phyloP scores from a whole-genome alignment of 2,329 filamentous ascomycete genomes.

The Cladosporium sp. region DNA sequence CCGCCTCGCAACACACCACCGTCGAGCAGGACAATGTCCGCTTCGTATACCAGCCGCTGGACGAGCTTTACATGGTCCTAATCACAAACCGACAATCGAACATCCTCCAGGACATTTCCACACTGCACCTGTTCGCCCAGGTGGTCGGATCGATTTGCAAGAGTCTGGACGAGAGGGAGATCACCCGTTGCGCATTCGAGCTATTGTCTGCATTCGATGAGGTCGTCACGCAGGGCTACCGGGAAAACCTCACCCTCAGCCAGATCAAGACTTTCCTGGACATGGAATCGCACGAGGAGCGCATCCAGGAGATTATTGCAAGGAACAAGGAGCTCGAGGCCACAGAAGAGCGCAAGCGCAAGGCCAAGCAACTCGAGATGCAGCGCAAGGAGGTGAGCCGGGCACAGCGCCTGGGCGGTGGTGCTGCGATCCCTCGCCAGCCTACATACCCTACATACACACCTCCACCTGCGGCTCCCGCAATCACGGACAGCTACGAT shows the following conservation, averaged over 20 bases:
- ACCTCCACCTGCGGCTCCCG: constrained; percentile 78
- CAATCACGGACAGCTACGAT: constrained; percentile 81
- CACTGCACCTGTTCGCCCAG: constrained; percentile 94
- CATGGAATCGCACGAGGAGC: constrained; percentile 98
- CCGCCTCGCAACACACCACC: constrained; percentile 94
- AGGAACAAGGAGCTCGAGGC: constrained; percentile 99
- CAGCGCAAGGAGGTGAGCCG: constrained; percentile 95
- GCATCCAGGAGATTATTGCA: constrained; percentile 95
- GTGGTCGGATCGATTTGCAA: constrained; percentile 97
- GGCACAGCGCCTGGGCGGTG: constrained; percentile 57
- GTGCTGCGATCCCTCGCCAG: constrained; percentile 65
- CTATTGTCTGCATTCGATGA: constrained; percentile 96
- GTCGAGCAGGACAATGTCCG: constrained; percentile 99
- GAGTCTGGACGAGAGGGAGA: constrained; percentile 92
- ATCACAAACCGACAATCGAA: constrained; percentile 99
- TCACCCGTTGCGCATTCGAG: constrained; percentile 91
- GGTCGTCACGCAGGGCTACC: constrained; percentile 90
- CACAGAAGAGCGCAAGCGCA: constrained; percentile 95
- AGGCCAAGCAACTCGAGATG: constrained; percentile 98
- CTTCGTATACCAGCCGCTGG: constrained; percentile 97
- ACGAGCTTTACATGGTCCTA: constrained; percentile 99
- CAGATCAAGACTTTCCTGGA: constrained; percentile 99
- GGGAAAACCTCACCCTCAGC: constrained; percentile 92
- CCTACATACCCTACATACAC: constrained; percentile 89
- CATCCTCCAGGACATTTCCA: constrained; percentile 98